These are phyloP conservation scores for Aspergillus sp. DNA, from an alignment of 2,329 filamentous ascomycete genomes.

Conservation along the genomic window DNA sequence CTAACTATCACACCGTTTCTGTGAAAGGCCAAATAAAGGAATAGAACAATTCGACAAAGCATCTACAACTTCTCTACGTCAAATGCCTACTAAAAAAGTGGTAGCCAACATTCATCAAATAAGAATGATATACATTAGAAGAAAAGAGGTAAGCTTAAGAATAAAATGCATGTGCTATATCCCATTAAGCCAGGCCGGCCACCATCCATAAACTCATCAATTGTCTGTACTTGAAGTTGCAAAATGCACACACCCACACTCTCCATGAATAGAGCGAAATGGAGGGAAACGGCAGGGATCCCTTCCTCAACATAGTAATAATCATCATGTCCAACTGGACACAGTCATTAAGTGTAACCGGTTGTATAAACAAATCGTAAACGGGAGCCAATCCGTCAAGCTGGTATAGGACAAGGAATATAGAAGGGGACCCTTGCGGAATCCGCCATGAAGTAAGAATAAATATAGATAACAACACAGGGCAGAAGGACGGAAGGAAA, in stretches of 20 bases:
- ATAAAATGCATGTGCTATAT: not conserved
- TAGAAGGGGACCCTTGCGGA: not conserved
- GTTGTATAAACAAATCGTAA: slow-evolving; percentile 3
- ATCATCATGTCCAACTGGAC: slow-evolving; percentile 5
- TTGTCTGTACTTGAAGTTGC: not conserved
- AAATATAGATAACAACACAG: slow-evolving; percentile 7
- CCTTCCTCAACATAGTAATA: slow-evolving; percentile 1
- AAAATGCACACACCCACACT: not conserved
- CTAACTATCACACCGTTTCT: not conserved
- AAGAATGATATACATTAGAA: not conserved
- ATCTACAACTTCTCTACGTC: not conserved
- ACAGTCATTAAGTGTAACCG: slow-evolving; percentile 1
- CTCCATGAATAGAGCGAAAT: not conserved
- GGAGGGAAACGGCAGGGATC: not conserved
- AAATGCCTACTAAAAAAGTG: too few species aligned
- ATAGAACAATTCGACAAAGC: not conserved
- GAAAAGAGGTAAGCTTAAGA: not conserved
- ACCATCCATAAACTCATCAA: slow-evolving; percentile 2
- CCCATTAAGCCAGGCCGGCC: not conserved
- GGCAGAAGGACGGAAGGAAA: not conserved
- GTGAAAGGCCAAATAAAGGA: not conserved
- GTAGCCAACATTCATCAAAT: too few species aligned
- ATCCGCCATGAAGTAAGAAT: slow-evolving; percentile 10
- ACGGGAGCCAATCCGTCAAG: not conserved
- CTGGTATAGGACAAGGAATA: slow-evolving; percentile 4